These are phyloP conservation scores for Penicillium canariense DNA, from an alignment of 495 filamentous ascomycete species.

Conservation along the genomic window DNA sequence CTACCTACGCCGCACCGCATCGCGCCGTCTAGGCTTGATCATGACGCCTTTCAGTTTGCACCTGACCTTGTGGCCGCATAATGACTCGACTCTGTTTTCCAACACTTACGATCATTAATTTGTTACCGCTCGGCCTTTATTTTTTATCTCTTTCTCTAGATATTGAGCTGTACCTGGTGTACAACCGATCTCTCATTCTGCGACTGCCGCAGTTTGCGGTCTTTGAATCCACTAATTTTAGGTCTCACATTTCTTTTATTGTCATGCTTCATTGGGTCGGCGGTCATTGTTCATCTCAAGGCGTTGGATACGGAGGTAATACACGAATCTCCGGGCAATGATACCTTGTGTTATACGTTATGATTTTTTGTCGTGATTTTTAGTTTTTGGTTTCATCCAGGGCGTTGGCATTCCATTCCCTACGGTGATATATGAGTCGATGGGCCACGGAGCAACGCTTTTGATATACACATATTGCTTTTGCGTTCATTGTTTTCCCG, in stretches of 20 bases:
- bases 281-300: constrained; percentile 25
- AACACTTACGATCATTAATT: neutral
- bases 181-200: neutral
- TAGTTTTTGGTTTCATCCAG: constrained; percentile 11
- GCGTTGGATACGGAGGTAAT: constrained; percentile 48
- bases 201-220: neutral
- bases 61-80: neutral
- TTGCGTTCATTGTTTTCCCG: no score
- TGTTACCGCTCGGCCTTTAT: neutral
- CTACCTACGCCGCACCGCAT: neutral
- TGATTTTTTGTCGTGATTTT: constrained; percentile 17
- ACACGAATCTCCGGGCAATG: constrained; percentile 50
- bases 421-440: constrained; percentile 28
- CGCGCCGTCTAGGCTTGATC: no score
- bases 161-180: constrained; percentile 15
- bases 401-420: constrained; percentile 25
- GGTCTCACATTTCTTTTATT: constrained; percentile 12
- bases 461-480: constrained; percentile 18
- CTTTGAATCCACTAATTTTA: neutral
- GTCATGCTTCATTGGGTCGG: constrained; percentile 27
- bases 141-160: neutral
- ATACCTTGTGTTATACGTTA: constrained; percentile 41
- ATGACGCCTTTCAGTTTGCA: neutral
- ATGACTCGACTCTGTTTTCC: neutral
- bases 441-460: constrained; percentile 13